These are phyloP conservation scores for Fulvia fulva DNA, from an alignment of 2,329 filamentous ascomycete genomes.

Conservation along the genomic window DNA sequence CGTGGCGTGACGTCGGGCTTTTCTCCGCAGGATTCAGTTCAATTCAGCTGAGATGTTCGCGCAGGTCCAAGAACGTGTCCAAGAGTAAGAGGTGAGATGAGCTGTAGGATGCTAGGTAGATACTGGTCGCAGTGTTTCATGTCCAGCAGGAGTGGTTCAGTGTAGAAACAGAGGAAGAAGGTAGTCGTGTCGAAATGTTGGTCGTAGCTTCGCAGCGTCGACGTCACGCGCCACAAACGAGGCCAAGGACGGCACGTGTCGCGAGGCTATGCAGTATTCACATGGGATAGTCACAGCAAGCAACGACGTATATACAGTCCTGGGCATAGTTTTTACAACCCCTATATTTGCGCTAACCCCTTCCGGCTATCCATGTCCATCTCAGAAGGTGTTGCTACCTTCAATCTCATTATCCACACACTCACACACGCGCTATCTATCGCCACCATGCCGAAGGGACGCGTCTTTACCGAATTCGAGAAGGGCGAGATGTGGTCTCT, in stretches of 20 bases:
- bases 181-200: background rate
- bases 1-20: background rate
- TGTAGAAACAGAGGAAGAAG: background rate
- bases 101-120: background rate
- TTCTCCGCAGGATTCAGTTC: background rate
- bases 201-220: background rate
- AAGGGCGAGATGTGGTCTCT: too few species aligned
- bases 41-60: constrained; percentile 1
- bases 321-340: background rate
- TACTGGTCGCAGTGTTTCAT: background rate
- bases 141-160: background rate
- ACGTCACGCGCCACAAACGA: background rate
- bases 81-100: background rate
- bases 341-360: too few species aligned
- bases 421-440: too few species aligned
- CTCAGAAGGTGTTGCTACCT: too few species aligned
- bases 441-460: too few species aligned
- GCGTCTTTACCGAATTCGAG: too few species aligned
- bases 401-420: too few species aligned
- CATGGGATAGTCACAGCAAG: background rate
- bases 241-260: background rate
- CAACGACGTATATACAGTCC: too few species aligned
- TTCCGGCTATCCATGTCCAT: too few species aligned
- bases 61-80: background rate
- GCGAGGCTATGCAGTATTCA: background rate